These are phyloP conservation scores for Oldenlandia corymbosa DNA, from an alignment of 257 asterid genomes.

Conservation along the genomic window DNA sequence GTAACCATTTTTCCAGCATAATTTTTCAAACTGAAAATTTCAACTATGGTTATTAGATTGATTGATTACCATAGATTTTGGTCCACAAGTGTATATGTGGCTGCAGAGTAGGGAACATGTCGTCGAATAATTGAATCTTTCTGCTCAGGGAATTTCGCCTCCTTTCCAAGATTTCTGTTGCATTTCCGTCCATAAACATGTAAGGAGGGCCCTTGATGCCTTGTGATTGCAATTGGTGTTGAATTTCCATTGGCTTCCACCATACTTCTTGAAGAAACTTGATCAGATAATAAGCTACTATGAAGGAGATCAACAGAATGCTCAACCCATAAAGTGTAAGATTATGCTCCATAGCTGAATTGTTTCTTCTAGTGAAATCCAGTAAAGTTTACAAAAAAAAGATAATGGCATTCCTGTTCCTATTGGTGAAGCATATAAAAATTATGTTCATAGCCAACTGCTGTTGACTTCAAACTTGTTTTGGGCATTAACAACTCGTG, in stretches of 20 bases:
- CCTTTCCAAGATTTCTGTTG: constrained; percentile 5
- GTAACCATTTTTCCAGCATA: not conserved
- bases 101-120: not conserved
- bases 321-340: not conserved
- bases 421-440: no score
- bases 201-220: constrained; percentile 9
- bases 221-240: not conserved
- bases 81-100: constrained; percentile 8
- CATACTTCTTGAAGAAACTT: not conserved
- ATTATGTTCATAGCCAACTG: no score
- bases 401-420: no score
- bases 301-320: not conserved
- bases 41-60: not conserved
- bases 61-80: constrained; percentile 1
- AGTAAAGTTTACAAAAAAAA: no score
- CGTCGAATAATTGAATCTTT: constrained; percentile 2
- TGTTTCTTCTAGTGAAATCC: no score
- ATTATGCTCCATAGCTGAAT: not conserved
- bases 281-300: not conserved
- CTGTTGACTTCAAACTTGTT: not conserved
- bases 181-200: constrained; percentile 1
- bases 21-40: not conserved
- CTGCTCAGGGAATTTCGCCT: constrained; percentile 8
- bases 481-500: not conserved
- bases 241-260: constrained; percentile 6